A percentile compares a stretch with the other conserved stretches of the same genome.
These are phyloP conservation scores for Fraxinus angustifolia DNA, from an alignment of 305 asterid species.

Conservation along the genomic window DNA sequence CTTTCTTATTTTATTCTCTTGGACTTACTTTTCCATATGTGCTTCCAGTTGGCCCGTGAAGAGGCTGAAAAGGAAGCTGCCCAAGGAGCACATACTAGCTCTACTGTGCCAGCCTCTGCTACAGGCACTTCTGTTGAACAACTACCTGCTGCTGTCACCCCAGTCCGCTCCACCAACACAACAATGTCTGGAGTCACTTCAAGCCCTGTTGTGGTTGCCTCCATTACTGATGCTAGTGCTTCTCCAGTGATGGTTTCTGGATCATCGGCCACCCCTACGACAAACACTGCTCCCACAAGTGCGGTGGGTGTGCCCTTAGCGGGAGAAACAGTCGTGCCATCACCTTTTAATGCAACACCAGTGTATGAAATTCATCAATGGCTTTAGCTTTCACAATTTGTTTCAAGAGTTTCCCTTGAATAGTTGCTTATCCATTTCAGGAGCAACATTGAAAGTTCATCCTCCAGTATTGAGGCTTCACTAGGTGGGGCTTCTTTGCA, in stretches of 20 bases:
- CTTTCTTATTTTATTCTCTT: conserved; percentile 5
- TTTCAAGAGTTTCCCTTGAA: not conserved
- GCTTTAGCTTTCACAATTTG: not conserved
- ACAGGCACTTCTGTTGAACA: conserved; percentile 48
- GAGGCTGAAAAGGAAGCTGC: conserved; percentile 69
- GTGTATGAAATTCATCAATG: conserved; percentile 31
- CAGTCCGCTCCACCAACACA: conserved; percentile 43
- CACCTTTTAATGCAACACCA: conserved; percentile 45
- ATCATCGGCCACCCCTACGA: conserved; percentile 44
- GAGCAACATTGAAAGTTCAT: conserved; percentile 41
- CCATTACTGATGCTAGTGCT: conserved; percentile 51
- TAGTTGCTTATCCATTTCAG: conserved; percentile 33
- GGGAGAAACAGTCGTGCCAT: conserved; percentile 41
- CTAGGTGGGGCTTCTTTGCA: conserved; percentile 58
- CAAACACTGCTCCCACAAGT: conserved; percentile 39
- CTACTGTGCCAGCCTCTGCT: conserved; percentile 41
- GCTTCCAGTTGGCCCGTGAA: conserved; percentile 87
- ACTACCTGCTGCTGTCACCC: conserved; percentile 40
- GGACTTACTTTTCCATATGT: conserved; percentile 32
- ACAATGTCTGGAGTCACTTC: conserved; percentile 40
- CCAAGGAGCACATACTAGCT: conserved; percentile 43
- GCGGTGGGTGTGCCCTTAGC: conserved; percentile 36
- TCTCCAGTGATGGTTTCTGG: conserved; percentile 47
- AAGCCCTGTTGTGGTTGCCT: conserved; percentile 57
- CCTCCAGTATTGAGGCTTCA: conserved; percentile 43